These are phyloP conservation scores for Penicillium manginii DNA, from an alignment of 495 filamentous ascomycete species.

Conservation along the genomic window DNA sequence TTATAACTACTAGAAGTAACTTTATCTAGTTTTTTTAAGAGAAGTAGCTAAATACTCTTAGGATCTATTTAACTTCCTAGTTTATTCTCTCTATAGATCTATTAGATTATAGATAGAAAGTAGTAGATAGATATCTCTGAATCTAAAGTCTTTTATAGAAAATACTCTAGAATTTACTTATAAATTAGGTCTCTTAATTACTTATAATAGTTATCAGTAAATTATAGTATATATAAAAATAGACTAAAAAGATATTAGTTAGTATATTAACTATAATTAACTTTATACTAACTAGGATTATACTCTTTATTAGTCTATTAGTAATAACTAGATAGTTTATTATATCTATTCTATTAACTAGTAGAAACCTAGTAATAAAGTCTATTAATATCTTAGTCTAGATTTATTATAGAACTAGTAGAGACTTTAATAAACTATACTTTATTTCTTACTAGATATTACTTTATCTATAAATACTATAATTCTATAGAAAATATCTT, in stretches of 20 bases:
- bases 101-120: constrained; percentile 34
- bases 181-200: too few species aligned
- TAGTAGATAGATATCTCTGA: constrained; percentile 23
- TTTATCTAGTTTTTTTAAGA: constrained; percentile 13
- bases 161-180: too few species aligned
- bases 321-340: constrained; percentile 17
- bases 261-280: too few species aligned
- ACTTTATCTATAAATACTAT: background rate
- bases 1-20: too few species aligned
- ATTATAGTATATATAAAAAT: too few species aligned
- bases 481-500: too few species aligned
- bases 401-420: background rate
- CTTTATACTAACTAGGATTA: too few species aligned
- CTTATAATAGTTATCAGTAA: too few species aligned
- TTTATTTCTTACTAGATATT: background rate
- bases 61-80: constrained; percentile 22
- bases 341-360: background rate
- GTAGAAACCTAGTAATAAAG: constrained; percentile 23
- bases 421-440: background rate
- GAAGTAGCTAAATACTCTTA: constrained; percentile 28
- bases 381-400: constrained; percentile 29
- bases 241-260: too few species aligned
- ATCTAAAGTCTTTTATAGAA: too few species aligned
- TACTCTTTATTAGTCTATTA: too few species aligned
- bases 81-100: constrained; percentile 30